These are phyloP conservation scores for Notholithocarpus densiflorus DNA, from an alignment of 306 rosid species.

Conservation along the genomic window DNA sequence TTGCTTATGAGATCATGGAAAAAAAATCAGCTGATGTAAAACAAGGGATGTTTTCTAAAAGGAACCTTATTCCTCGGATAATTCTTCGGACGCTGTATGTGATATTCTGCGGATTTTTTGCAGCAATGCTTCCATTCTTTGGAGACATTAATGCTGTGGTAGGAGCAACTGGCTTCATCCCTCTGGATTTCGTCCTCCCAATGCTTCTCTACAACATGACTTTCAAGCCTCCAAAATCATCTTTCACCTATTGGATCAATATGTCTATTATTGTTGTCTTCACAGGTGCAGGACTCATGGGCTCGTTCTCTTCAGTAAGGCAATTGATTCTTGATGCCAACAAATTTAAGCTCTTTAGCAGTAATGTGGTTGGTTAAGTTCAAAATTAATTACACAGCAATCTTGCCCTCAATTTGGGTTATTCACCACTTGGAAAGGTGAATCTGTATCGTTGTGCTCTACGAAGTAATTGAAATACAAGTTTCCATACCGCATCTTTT, in stretches of 20 bases:
- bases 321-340: constrained; percentile 78
- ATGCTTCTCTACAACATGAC: constrained; percentile 91
- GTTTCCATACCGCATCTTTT: too few relatives aligned
- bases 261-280: constrained; percentile 64
- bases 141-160: constrained; percentile 86
- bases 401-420: neutral
- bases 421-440: neutral
- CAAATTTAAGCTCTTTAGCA: constrained; percentile 68
- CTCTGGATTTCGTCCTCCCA: constrained; percentile 89
- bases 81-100: constrained; percentile 72
- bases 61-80: constrained; percentile 78
- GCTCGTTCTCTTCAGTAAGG: constrained; percentile 79
- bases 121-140: constrained; percentile 93
- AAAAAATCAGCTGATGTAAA: constrained; percentile 73
- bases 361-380: constrained; percentile 53
- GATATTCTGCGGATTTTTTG: constrained; percentile 71
- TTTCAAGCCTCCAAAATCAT: constrained; percentile 63
- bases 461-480: too few relatives aligned
- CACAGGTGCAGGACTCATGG: constrained; percentile 74
- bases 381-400: neutral
- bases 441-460: neutral
- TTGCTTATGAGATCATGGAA: constrained; percentile 96
- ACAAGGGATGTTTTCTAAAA: constrained; percentile 74
- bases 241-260: constrained; percentile 70
- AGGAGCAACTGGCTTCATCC: constrained; percentile 92